Conservation (phyloP, 2,329 filamentous ascomycete genomes). For the Arthroderma sp. region DNA sequence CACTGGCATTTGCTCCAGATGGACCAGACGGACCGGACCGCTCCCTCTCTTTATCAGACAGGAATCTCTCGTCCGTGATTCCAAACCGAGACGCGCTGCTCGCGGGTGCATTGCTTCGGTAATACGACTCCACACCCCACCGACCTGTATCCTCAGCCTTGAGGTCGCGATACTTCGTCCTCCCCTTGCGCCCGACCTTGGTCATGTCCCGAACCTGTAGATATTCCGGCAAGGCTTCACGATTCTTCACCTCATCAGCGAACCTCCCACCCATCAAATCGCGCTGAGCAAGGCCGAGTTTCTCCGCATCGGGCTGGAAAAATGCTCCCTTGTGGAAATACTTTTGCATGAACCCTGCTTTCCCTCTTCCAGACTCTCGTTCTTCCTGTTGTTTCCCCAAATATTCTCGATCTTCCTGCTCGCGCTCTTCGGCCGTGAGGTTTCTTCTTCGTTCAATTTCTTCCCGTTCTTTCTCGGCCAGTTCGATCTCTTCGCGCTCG, state of each 20-base stretch:
- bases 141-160: slow-evolving; percentile 78
- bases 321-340: slow-evolving; percentile 97
- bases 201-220: slow-evolving; percentile 91
- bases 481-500: slow-evolving; percentile 72
- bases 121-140: slow-evolving; percentile 50
- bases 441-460: slow-evolving; percentile 81
- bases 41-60: slow-evolving; percentile 30
- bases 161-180: slow-evolving; percentile 80
- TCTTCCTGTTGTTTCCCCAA: slow-evolving; percentile 69
- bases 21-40: slow-evolving; percentile 18
- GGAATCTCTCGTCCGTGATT: slow-evolving; percentile 34
- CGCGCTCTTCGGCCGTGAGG: slow-evolving; percentile 73
- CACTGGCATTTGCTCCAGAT: slow-evolving; percentile 35
- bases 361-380: slow-evolving; percentile 56
- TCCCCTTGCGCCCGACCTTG: slow-evolving; percentile 81
- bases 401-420: slow-evolving; percentile 68
- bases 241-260: slow-evolving; percentile 68
- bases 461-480: slow-evolving; percentile 68
- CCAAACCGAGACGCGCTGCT: slow-evolving; percentile 23
- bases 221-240: slow-evolving; percentile 74
- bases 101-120: slow-evolving; percentile 6
- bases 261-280: slow-evolving; percentile 79
- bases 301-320: slow-evolving; percentile 68
- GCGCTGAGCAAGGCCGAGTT: slow-evolving; percentile 61
- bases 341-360: slow-evolving; percentile 84